Evolutionary conservation across 257 asterid species (phyloP).

Genomic region (Scutellaria baicalensis): DNA sequence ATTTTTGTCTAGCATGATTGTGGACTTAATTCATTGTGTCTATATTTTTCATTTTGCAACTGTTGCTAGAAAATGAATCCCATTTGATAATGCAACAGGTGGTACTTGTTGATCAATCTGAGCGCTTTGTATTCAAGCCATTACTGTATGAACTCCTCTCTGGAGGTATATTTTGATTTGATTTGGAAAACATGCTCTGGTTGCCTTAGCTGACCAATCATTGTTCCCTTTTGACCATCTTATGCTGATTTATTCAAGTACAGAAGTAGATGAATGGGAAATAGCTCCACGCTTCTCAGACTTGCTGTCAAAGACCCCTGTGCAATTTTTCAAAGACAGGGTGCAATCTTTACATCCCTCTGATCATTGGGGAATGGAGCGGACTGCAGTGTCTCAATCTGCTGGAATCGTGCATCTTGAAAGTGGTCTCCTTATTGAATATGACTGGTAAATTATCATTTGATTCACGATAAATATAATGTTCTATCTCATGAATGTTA

Average conservation of each 20-base stretch:
- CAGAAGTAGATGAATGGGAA: conserved; percentile 98
- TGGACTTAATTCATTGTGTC: background rate
- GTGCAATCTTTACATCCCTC: conserved; percentile 64
- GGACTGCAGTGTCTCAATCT: conserved; percentile 32
- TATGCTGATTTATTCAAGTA: conserved; percentile 13
- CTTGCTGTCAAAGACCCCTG: conserved; percentile 67
- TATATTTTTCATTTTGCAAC: background rate
- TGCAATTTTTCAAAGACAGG: conserved; percentile 67
- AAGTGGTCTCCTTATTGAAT: conserved; percentile 80
- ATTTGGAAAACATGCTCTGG: background rate
- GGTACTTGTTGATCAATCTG: conserved; percentile 88
- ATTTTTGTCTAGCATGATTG: background rate
- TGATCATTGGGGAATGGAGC: conserved; percentile 50
- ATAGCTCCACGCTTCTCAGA: conserved; percentile 93
- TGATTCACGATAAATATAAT: conserved; percentile 8
- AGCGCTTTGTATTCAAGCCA: conserved; percentile 93
- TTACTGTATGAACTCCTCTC: conserved; percentile 88
- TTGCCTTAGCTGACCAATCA: conserved; percentile 1
- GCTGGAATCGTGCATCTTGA: conserved; percentile 81
- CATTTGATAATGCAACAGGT: conserved; percentile 41
- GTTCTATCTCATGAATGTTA: conserved; percentile 10
- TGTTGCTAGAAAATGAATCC: conserved; percentile 4
- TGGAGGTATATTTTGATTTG: conserved; percentile 56
- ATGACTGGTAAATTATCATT: conserved; percentile 69
- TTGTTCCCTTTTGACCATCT: background rate